Evolutionary conservation across 108 stramenopile genomes (phyloP), one percentile per base, ranked within the genome.

Genomic region (Parmales sp.): DNA sequence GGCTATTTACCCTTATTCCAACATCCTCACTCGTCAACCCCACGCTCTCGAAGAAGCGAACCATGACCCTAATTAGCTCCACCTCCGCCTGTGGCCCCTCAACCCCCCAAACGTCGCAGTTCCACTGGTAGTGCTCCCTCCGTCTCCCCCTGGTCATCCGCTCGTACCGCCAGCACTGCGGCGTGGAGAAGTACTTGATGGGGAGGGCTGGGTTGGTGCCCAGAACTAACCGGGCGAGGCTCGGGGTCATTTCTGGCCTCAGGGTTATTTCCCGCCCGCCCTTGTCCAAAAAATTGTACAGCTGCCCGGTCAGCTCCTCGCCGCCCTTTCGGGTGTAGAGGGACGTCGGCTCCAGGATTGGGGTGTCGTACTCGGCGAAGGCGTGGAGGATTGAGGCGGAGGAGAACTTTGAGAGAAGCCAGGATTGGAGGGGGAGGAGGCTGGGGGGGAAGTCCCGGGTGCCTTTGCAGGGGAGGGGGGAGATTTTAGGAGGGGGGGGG

Each of bases 81-180:
- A 91, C 93, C 73, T 98, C 97, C 0, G 92, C 95, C 68, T 90
- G 88, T 44, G 88, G 87, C 18, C 93, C 93, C 9, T 77, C 76
- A 1, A 95, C 85, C 31, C 81, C 76, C 72, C 91, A 95, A 80
- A 79, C 73, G 65, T 81, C 78, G 74, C 73, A 71, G 78, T 97
- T 98, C 97, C 95, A 98, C 80, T 98, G 97, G 76, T 91, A 98
- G 72, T 98, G 97, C 73, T 98, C 97, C 50, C 49, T 50, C 49
- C 49, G n/a, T 22, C 49, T 50, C 19, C 96, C 97, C n/a, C 97
- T 72, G 11, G 97, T 98, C 92, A 92, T 98, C 13, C 97, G 86
- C 70, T 98, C 97, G 72, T 98, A 98, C 51, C 96, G 71, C 92
- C 92, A 94, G 73, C 92, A 94, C 72, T 96, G 95, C 20, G 97